Conservation (phyloP, 108 stramenopile species). For the Ochromonas danica region DNA sequence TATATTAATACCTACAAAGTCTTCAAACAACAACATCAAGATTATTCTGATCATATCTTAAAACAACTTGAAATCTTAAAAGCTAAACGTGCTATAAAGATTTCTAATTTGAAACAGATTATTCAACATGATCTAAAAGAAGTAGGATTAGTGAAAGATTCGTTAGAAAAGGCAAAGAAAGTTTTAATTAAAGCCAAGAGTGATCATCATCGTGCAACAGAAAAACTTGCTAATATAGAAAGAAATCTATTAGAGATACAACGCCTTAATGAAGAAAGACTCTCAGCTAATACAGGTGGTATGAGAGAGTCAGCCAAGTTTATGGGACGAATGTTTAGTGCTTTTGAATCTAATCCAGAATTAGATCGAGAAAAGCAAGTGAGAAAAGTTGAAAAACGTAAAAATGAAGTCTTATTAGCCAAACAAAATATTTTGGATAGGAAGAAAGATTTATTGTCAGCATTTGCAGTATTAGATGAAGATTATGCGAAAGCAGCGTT, state of each 20-base stretch:
- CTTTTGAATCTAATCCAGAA: conserved; percentile 11
- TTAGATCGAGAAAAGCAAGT: conserved; percentile 4
- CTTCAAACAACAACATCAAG: background rate
- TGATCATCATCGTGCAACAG: background rate
- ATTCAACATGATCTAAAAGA: background rate
- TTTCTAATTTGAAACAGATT: background rate
- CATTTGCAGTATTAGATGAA: background rate
- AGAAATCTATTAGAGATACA: background rate
- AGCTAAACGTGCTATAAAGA: background rate
- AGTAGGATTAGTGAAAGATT: background rate
- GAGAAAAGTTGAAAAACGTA: background rate
- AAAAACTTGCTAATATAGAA: background rate
- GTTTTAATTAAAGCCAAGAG: background rate
- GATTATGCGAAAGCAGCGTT: background rate
- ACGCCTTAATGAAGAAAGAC: background rate
- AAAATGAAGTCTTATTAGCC: background rate
- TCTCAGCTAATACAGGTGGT: too few species aligned
- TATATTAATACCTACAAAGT: background rate
- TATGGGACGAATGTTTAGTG: conserved; percentile 23
- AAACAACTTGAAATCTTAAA: conserved; percentile 12
- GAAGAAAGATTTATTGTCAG: background rate
- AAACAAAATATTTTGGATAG: background rate
- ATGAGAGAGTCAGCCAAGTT: background rate
- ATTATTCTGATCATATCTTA: background rate
- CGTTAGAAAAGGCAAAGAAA: conserved; percentile 10